phyloP scores from a whole-genome alignment of 805 yeast genomes.

The Kuraishia hungarica region DNA sequence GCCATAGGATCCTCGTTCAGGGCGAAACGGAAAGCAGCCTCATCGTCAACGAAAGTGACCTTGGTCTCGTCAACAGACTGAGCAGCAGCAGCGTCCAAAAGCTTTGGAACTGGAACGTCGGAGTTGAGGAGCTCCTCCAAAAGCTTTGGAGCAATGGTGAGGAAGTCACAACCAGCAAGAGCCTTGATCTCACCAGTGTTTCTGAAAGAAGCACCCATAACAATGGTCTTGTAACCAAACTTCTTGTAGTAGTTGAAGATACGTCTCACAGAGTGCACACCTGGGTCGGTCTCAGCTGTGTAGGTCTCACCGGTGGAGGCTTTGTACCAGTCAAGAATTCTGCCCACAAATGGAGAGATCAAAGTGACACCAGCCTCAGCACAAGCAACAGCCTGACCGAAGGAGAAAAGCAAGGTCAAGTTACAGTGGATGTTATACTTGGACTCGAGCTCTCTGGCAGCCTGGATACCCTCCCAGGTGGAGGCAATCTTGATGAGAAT shows the following conservation, averaged over 20 bases:
- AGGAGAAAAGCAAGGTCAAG: constrained; percentile 91
- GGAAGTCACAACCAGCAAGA: constrained; percentile 93
- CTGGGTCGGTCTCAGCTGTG: constrained; percentile 82
- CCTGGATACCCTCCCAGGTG: constrained; percentile 99
- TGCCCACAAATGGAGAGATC: constrained; percentile 98
- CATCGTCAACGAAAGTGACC: constrained; percentile 78
- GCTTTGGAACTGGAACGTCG: constrained; percentile 68
- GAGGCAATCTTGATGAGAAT: constrained; percentile 94
- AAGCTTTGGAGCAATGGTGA: constrained; percentile 90
- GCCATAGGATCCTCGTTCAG: constrained; percentile 98
- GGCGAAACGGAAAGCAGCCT: constrained; percentile 80
- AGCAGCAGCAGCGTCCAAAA: constrained; percentile 65
- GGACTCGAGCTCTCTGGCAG: constrained; percentile 90
- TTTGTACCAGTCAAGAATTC: constrained; percentile 98
- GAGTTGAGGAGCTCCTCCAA: constrained; percentile 85
- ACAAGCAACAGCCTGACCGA: constrained; percentile 96
- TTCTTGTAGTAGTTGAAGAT: constrained; percentile 98
- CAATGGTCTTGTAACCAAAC: constrained; percentile 92
- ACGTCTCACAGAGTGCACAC: constrained; percentile 81
- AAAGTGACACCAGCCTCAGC: constrained; percentile 96
- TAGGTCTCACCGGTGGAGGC: constrained; percentile 85
- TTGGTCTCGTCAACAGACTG: constrained; percentile 47
- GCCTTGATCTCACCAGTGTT: constrained; percentile 92
- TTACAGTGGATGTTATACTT: constrained; percentile 90
- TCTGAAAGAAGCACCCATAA: constrained; percentile 99